Evolutionary conservation across 805 yeast genomes (phyloP).

Genomic region (Trichomonascus vanleenenianus): DNA sequence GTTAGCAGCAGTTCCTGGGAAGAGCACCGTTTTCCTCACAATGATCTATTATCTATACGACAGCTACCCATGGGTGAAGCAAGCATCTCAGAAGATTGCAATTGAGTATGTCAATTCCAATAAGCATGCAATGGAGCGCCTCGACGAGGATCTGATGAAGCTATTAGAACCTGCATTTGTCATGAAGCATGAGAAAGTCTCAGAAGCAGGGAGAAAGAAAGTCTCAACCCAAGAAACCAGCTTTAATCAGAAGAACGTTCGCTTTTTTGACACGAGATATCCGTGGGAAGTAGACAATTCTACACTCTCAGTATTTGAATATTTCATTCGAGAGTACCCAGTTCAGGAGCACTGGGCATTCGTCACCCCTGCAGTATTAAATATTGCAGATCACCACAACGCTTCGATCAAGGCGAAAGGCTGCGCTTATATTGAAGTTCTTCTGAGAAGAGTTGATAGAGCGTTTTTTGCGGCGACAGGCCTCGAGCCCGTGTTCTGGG

Average conservation of each 20-base stretch:
- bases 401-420: slow-evolving; percentile 21
- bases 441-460: slow-evolving; percentile 9
- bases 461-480: slow-evolving; percentile 19
- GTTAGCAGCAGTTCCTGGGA: background rate
- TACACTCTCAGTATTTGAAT: slow-evolving; percentile 7
- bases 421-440: slow-evolving; percentile 9
- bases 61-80: background rate
- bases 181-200: slow-evolving; percentile 3
- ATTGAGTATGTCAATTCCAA: background rate
- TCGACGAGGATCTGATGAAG: background rate
- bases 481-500: slow-evolving; percentile 24
- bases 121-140: background rate
- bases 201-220: slow-evolving; percentile 7
- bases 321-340: background rate
- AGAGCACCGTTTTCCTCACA: background rate
- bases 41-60: background rate
- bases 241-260: background rate
- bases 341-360: slow-evolving; percentile 23
- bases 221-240: background rate
- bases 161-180: slow-evolving; percentile 4
- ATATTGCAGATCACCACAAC: slow-evolving; percentile 24
- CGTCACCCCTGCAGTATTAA: slow-evolving; percentile 25
- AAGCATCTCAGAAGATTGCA: background rate
- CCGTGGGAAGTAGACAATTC: slow-evolving; percentile 10
- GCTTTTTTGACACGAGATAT: background rate